These are phyloP conservation scores for Incumbomyces lentus DNA, from an alignment of 2,329 filamentous ascomycete genomes.

Conservation along the genomic window DNA sequence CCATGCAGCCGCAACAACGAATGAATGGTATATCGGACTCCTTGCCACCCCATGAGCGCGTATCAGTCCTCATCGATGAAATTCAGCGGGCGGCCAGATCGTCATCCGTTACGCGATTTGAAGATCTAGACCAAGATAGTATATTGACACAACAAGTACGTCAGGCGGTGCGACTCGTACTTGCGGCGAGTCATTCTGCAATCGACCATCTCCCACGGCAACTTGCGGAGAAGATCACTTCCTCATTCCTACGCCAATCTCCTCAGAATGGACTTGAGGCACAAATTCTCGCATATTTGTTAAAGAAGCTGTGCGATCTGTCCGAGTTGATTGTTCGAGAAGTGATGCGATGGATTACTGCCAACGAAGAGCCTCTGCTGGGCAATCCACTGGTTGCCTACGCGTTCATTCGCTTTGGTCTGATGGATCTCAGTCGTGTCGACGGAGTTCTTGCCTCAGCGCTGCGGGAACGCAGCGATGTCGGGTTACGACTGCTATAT, in stretches of 20 bases:
- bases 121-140: conserved; percentile 45
- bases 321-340: conserved; percentile 35
- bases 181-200: conserved; percentile 34
- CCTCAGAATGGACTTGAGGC: conserved; percentile 46
- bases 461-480: conserved; percentile 58
- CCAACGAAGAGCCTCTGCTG: conserved; percentile 48
- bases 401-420: conserved; percentile 47
- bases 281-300: conserved; percentile 52
- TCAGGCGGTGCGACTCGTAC: conserved; percentile 46
- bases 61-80: conserved; percentile 46
- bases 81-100: conserved; percentile 47
- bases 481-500: conserved; percentile 68
- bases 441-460: conserved; percentile 65
- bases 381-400: conserved; percentile 53
- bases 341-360: conserved; percentile 41
- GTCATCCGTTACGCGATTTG: conserved; percentile 47
- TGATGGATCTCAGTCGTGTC: conserved; percentile 54
- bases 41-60: conserved; percentile 42
- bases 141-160: conserved; percentile 49
- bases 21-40: conserved; percentile 52
- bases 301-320: conserved; percentile 50
- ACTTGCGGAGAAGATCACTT: conserved; percentile 47
- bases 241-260: conserved; percentile 45
- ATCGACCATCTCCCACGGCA: conserved; percentile 47
- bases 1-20: conserved; percentile 31